Percentiles rank a stretch among this genome's conserved stretches.
These are phyloP conservation scores for Datura wrightii DNA, from an alignment of 257 asterid species.

Conservation along the genomic window DNA sequence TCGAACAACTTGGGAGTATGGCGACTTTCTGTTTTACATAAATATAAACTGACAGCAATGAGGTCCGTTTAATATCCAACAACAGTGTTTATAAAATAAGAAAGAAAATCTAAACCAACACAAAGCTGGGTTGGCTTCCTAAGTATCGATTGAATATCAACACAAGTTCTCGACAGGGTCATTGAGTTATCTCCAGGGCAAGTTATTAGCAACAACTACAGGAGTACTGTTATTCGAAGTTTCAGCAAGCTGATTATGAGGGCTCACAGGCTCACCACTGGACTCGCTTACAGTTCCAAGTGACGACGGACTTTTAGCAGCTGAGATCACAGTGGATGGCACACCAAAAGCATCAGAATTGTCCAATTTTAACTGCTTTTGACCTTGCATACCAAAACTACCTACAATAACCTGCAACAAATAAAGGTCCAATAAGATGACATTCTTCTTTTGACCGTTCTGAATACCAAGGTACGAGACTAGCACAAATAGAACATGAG, in stretches of 20 bases:
- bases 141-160: background rate
- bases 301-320: conserved; percentile 34
- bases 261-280: conserved; percentile 37
- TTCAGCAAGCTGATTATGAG: conserved; percentile 35
- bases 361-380: conserved; percentile 21
- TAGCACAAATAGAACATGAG: background rate
- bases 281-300: conserved; percentile 37
- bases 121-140: conserved; percentile 8
- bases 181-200: conserved; percentile 26
- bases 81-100: background rate
- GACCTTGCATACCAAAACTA: conserved; percentile 30
- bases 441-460: background rate
- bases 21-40: background rate
- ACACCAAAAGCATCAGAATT: background rate
- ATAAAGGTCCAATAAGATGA: conserved; percentile 7
- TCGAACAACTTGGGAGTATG: background rate
- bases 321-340: conserved; percentile 27
- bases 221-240: conserved; percentile 22
- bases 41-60: background rate
- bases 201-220: conserved; percentile 17
- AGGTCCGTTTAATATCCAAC: background rate
- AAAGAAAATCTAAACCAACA: conserved; percentile 28
- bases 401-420: conserved; percentile 35
- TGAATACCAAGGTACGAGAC: background rate
- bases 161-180: conserved; percentile 8